Evolutionary conservation across 805 yeast species (phyloP).

Genomic region (Yamadazyma akitaensis): DNA sequence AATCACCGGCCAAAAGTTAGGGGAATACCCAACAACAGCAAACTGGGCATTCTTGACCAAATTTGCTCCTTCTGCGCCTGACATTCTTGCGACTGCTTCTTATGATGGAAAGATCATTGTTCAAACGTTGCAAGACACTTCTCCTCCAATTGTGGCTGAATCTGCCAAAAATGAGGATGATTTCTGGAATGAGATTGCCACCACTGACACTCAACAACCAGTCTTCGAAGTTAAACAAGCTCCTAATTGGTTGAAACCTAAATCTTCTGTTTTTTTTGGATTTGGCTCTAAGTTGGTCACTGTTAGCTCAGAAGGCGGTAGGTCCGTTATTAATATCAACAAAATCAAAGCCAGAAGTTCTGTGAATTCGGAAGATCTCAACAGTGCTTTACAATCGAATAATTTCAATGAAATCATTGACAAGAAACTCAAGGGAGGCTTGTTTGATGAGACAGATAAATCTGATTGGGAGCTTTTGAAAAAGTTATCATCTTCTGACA

Average conservation of each 20-base stretch:
- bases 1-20: conserved; percentile 62
- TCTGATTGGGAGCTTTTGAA: conserved; percentile 67
- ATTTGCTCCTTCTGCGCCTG: conserved; percentile 88
- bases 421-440: conserved; percentile 41
- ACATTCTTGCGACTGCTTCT: conserved; percentile 82
- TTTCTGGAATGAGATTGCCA: conserved; percentile 79
- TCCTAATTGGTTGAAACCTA: conserved; percentile 82
- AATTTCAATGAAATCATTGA: conserved; percentile 56
- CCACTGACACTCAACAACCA: conserved; percentile 70
- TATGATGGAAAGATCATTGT: conserved; percentile 79
- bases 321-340: conserved; percentile 42
- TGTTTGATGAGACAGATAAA: conserved; percentile 38
- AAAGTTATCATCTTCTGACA: conserved; percentile 50
- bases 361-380: conserved; percentile 41
- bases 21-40: conserved; percentile 86
- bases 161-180: conserved; percentile 55
- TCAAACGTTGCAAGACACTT: conserved; percentile 86
- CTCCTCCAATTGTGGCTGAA: conserved; percentile 49
- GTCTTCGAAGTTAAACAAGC: conserved; percentile 71
- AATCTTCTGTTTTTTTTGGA: conserved; percentile 77
- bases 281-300: conserved; percentile 87
- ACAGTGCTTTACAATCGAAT: conserved; percentile 53
- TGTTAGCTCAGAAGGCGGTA: conserved; percentile 39
- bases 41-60: conserved; percentile 91
- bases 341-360: conserved; percentile 39